Percentiles rank a stretch among this genome's conserved stretches.
Conservation (phyloP, 257 asterid species). For the Plantago major region DNA sequence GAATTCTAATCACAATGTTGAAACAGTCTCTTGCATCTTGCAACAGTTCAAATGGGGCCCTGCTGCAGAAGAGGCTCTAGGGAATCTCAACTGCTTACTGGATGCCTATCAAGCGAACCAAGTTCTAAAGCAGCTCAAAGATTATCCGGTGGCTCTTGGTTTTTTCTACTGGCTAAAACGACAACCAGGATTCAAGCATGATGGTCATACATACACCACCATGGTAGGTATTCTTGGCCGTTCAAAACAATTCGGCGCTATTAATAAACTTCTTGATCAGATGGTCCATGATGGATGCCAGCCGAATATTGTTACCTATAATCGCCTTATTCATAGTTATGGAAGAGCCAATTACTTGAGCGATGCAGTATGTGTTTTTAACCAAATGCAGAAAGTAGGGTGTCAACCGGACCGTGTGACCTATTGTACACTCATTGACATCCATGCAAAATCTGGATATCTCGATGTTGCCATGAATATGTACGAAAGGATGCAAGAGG, state of each 20-base stretch:
- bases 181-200: conserved; percentile 83
- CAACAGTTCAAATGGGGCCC: conserved; percentile 71
- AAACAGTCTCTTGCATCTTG: conserved; percentile 49
- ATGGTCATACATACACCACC: conserved; percentile 91
- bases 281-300: conserved; percentile 78
- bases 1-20: conserved; percentile 41
- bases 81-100: conserved; percentile 46
- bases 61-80: conserved; percentile 64
- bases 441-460: conserved; percentile 94
- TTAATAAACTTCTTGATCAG: conserved; percentile 68
- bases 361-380: conserved; percentile 72
- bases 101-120: conserved; percentile 93
- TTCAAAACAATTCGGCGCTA: conserved; percentile 65
- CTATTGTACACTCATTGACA: conserved; percentile 89
- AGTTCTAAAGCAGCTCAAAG: conserved; percentile 79
- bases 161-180: conserved; percentile 85
- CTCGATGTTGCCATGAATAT: conserved; percentile 83
- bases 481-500: conserved; percentile 88
- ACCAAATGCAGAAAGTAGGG: conserved; percentile 65
- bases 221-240: conserved; percentile 98
- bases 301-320: conserved; percentile 87
- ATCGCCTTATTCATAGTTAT: conserved; percentile 89
- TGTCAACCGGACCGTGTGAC: conserved; percentile 96
- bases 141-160: conserved; percentile 62
- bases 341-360: conserved; percentile 84